These are phyloP conservation scores for Aspergillus mulundensis DNA, from an alignment of 495 filamentous ascomycete genomes.

Conservation along the genomic window DNA sequence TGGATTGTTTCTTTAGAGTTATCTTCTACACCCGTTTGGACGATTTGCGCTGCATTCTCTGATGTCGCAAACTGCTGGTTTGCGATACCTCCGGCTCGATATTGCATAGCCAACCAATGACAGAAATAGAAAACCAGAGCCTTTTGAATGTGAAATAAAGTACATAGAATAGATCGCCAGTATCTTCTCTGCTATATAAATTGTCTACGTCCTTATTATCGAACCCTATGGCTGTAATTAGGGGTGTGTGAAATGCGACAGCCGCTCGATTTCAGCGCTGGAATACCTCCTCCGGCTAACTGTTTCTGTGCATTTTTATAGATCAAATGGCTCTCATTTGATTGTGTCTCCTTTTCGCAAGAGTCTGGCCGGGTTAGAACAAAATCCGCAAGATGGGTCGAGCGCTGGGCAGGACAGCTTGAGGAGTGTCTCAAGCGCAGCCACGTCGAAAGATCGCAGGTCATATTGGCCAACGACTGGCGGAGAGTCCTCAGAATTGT, in stretches of 20 bases:
- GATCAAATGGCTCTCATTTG: slow-evolving; percentile 1
- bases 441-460: slow-evolving; percentile 28
- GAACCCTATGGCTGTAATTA: background rate
- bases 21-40: background rate
- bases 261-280: slow-evolving; percentile 5
- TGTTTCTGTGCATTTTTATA: background rate
- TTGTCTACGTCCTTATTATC: background rate
- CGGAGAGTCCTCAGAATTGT: slow-evolving; percentile 1
- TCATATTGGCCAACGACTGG: slow-evolving; percentile 19
- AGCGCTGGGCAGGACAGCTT: slow-evolving; percentile 3
- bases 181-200: background rate
- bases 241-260: slow-evolving; percentile 10
- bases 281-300: background rate
- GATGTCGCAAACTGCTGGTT: slow-evolving; percentile 16
- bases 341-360: background rate
- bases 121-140: background rate
- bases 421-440: slow-evolving; percentile 22
- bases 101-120: background rate
- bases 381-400: background rate
- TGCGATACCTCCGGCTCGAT: slow-evolving; percentile 9
- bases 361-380: slow-evolving; percentile 1
- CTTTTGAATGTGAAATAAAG: background rate
- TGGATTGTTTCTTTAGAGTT: background rate
- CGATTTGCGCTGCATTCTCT: slow-evolving; percentile 10
- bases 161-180: slow-evolving; percentile 1